These are phyloP conservation scores for Oryza brachyantha DNA, from an alignment of 176 grass and related monocot species.

Conservation along the genomic window DNA sequence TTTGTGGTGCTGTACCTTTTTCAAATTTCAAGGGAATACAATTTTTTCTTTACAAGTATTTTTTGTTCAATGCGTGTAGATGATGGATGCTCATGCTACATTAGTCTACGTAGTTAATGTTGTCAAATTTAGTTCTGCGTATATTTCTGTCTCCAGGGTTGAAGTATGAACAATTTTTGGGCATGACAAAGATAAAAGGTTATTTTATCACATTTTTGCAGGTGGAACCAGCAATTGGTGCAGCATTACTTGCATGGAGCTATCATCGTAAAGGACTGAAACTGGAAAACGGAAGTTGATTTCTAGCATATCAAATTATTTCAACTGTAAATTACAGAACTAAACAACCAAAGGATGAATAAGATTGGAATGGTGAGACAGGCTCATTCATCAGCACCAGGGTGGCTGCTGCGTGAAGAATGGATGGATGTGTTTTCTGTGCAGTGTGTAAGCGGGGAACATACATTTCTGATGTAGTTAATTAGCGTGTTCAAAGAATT, in stretches of 20 bases:
- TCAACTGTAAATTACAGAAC: conserved; percentile 24
- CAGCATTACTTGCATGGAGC: conserved; percentile 75
- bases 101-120: neutral
- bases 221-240: conserved; percentile 91
- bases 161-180: neutral
- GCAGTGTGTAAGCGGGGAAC: neutral
- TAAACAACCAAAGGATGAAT: neutral
- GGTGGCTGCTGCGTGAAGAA: conserved; percentile 16
- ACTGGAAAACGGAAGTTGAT: conserved; percentile 51
- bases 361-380: neutral
- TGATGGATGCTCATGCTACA: conserved; percentile 9
- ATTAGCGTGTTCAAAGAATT: conserved; percentile 19
- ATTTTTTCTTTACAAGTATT: neutral
- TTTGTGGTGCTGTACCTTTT: neutral
- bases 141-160: neutral
- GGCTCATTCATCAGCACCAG: conserved; percentile 22
- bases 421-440: conserved; percentile 6
- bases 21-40: too few relatives aligned
- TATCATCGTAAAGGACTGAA: conserved; percentile 42
- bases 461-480: conserved; percentile 31
- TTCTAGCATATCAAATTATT: neutral
- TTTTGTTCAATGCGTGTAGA: neutral
- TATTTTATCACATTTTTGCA: conserved; percentile 24
- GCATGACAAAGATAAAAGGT: neutral
- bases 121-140: neutral